Evolutionary conservation across 2,329 filamentous ascomycete genomes (phyloP), one percentile per base, ranked within the genome.

Genomic region (Zymoseptoria pseudotritici): DNA sequence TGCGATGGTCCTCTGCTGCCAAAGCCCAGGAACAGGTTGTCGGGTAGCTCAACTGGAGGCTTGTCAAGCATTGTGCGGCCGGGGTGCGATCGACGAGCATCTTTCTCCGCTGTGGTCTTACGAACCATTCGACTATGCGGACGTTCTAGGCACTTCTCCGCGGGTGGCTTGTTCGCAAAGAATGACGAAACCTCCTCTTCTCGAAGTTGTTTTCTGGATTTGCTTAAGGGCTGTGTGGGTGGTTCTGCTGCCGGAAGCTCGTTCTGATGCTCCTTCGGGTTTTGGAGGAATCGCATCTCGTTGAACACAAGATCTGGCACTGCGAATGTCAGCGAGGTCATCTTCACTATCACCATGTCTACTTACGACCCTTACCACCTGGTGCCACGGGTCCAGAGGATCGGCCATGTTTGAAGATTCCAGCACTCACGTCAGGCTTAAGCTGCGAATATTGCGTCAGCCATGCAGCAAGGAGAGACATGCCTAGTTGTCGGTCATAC

Each of bases 271-370:
- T 66, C 66, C 59, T 59, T 75, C 64, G 58, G 69, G 58, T 74
- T 74, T 58, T 76, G 75, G 50, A 82, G 65, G 61, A 80, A 81
- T 22, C 72, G 76, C 76, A 81, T 78, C 65, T 80, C 78, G 26
- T 78, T 79, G 68, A 82, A 82, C 26, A 78, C 76, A 50, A 81
- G 72, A 68, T 82, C 79, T 26, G 79, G 79, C 55, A 81, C 79
- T 82, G 65, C 59, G 9, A n/a, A n/a, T 11, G 46, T 69, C 56
- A 69, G 65, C 53, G 50, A 29, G 52, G 11, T 56, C 36, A 36
- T 3, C 17, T 20, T 17, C 9, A 29, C 24, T 11, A 42, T 50
- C 36, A n/a, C 22, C 19, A 58, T 63, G 67, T 72, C 69, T 68
- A 78, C 79, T 68, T 65, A 72, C 71, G 61, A 52, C 70, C 70